Conservation (phyloP, 148 eudicot species). For the Fallopia convolvulus region DNA sequence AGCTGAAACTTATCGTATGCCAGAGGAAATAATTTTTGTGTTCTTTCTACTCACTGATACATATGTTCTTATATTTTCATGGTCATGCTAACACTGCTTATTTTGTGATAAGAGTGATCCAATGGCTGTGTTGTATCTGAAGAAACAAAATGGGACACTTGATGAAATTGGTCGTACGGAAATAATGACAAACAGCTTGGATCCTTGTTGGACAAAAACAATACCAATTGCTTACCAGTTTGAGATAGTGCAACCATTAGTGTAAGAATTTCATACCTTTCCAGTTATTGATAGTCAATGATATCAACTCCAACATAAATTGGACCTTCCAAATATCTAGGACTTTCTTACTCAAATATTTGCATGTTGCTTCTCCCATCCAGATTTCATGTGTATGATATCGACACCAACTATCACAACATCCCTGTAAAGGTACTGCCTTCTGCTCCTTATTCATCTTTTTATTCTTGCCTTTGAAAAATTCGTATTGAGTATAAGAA, state of each 20-base stretch:
- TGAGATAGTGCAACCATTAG: constrained; percentile 72
- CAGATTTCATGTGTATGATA: constrained; percentile 80
- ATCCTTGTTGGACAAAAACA: constrained; percentile 79
- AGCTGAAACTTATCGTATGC: neutral
- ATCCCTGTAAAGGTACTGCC: constrained; percentile 56
- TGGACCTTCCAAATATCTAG: neutral
- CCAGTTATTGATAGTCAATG: neutral
- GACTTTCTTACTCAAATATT: neutral
- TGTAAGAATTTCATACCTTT: constrained; percentile 33
- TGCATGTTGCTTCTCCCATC: constrained; percentile 12
- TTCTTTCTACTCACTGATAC: neutral
- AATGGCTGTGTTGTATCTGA: constrained; percentile 75
- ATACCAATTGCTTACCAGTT: constrained; percentile 65
- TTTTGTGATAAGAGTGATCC: constrained; percentile 81
- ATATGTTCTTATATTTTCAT: neutral
- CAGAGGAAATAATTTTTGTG: neutral
- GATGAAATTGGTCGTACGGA: constrained; percentile 93
- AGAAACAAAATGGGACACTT: constrained; percentile 58
- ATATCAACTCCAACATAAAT: neutral
- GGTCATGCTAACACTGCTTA: neutral
- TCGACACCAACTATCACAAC: constrained; percentile 77
- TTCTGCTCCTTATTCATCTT: constrained; percentile 1
- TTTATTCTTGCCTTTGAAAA: neutral
- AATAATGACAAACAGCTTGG: constrained; percentile 68
- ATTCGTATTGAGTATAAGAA: neutral